A percentile compares a stretch with the other conserved stretches of the same genome.
These are phyloP conservation scores for Camellia sinensis DNA, from an alignment of 148 eudicot species.

Conservation along the genomic window DNA sequence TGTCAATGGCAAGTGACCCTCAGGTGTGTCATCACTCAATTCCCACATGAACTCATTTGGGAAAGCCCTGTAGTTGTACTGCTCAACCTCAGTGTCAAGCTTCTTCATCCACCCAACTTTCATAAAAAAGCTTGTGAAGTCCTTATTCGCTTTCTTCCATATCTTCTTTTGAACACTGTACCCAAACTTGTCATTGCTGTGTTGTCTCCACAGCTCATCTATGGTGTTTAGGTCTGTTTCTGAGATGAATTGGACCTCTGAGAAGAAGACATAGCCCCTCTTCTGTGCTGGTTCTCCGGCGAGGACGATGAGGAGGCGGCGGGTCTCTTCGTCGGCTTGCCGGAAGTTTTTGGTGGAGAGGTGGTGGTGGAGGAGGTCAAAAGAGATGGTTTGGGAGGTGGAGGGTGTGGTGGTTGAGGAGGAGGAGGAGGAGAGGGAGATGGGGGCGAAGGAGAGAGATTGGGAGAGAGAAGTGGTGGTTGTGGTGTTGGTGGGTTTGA, in stretches of 20 bases:
- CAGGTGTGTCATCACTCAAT: conserved; percentile 50
- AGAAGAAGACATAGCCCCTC: conserved; percentile 88
- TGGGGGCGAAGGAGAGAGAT: conserved; percentile 25
- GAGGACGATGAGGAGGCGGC: conserved; percentile 77
- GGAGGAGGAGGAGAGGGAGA: conserved; percentile 16
- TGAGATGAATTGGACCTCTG: conserved; percentile 75
- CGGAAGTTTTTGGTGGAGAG: conserved; percentile 54
- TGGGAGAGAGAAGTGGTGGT: conserved; percentile 16
- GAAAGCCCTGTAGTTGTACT: conserved; percentile 76
- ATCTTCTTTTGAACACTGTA: conserved; percentile 77
- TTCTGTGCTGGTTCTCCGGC: conserved; percentile 72
- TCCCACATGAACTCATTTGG: conserved; percentile 88
- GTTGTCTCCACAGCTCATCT: conserved; percentile 59
- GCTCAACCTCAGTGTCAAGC: conserved; percentile 76
- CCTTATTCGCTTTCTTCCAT: conserved; percentile 50
- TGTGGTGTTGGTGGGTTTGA: conserved; percentile 15
- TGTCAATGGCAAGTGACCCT: conserved; percentile 86
- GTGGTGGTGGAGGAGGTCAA: conserved; percentile 53
- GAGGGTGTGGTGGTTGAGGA: conserved; percentile 33
- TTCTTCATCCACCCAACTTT: conserved; percentile 94
- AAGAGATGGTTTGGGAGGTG: conserved; percentile 31
- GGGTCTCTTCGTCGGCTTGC: conserved; percentile 82
- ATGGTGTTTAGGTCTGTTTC: conserved; percentile 51
- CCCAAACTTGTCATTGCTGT: conserved; percentile 53
- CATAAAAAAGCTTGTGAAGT: conserved; percentile 66